phyloP scores from a whole-genome alignment of 179 eudicot genomes.

The Monotropa hypopitys region DNA sequence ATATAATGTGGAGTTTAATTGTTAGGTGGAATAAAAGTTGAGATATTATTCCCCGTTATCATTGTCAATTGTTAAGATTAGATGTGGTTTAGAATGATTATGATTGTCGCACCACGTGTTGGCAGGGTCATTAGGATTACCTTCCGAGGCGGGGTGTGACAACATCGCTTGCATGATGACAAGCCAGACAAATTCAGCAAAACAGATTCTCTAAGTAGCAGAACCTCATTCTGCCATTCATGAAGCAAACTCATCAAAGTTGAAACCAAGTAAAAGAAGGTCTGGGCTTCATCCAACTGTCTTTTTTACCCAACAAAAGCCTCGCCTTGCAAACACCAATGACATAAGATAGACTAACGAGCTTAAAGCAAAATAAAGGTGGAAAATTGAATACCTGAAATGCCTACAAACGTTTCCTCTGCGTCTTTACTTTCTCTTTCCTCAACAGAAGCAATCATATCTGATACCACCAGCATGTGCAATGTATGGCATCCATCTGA shows the following conservation, averaged over 20 bases:
- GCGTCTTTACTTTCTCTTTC: constrained; percentile 23
- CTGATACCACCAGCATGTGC: constrained; percentile 37
- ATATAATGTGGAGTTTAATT: too few relatives aligned
- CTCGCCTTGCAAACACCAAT: background rate
- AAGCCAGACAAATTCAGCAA: background rate
- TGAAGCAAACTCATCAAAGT: background rate
- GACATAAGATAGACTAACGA: background rate
- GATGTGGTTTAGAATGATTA: too few relatives aligned
- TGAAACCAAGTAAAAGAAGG: background rate
- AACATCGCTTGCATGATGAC: background rate
- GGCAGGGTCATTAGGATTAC: too few relatives aligned
- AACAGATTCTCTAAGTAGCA: background rate
- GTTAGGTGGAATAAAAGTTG: too few relatives aligned
- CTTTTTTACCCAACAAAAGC: background rate
- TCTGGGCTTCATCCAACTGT: background rate
- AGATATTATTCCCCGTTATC: too few relatives aligned
- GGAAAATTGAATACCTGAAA: constrained; percentile 41
- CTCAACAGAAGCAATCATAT: constrained; percentile 24
- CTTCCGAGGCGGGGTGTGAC: too few relatives aligned
- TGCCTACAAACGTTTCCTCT: constrained; percentile 29
- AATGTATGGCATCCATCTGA: constrained; percentile 62
- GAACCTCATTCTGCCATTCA: background rate
- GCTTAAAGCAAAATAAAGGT: background rate
- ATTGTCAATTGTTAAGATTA: too few relatives aligned
- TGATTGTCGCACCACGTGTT: too few relatives aligned